A percentile compares a stretch with the other conserved stretches of the same genome.
These are phyloP conservation scores for Catharanthus roseus DNA, from an alignment of 257 asterid genomes.

Conservation along the genomic window DNA sequence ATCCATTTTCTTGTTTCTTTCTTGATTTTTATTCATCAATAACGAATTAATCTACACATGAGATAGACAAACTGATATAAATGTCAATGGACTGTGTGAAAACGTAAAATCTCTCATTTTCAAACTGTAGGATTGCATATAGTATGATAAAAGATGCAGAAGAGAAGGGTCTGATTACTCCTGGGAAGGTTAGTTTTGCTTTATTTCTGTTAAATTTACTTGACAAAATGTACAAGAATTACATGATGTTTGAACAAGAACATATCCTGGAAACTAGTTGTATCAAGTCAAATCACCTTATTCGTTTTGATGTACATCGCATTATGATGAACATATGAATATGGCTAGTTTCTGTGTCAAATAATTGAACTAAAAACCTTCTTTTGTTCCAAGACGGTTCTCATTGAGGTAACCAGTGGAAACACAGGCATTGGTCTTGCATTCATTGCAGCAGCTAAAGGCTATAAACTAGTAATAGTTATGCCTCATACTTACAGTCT, in stretches of 20 bases:
- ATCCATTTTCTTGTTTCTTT: not conserved
- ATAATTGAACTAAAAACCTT: not conserved
- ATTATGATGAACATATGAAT: not conserved
- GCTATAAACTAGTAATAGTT: slow-evolving; percentile 36
- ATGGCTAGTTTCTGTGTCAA: not conserved
- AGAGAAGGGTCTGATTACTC: slow-evolving; percentile 43
- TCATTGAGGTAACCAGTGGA: slow-evolving; percentile 41
- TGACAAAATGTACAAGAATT: not conserved
- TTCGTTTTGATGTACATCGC: not conserved
- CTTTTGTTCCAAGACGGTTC: slow-evolving; percentile 33
- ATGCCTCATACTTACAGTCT: slow-evolving; percentile 41
- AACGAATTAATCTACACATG: too few species aligned
- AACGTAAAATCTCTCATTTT: not conserved
- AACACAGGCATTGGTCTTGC: slow-evolving; percentile 52
- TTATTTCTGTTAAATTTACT: not conserved
- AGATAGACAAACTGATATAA: not conserved
- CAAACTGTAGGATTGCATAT: slow-evolving; percentile 34
- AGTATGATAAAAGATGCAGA: slow-evolving; percentile 54
- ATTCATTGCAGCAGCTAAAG: slow-evolving; percentile 35
- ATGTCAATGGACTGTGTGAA: not conserved
- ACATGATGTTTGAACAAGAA: not conserved
- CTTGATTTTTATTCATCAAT: not conserved
- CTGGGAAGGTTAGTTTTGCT: slow-evolving; percentile 34
- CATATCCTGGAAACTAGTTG: not conserved
- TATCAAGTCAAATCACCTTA: not conserved